Evolutionary conservation across 495 filamentous ascomycete genomes (phyloP), one percentile per base, ranked within the genome.

Genomic region (Aspergillus panamensis): DNA sequence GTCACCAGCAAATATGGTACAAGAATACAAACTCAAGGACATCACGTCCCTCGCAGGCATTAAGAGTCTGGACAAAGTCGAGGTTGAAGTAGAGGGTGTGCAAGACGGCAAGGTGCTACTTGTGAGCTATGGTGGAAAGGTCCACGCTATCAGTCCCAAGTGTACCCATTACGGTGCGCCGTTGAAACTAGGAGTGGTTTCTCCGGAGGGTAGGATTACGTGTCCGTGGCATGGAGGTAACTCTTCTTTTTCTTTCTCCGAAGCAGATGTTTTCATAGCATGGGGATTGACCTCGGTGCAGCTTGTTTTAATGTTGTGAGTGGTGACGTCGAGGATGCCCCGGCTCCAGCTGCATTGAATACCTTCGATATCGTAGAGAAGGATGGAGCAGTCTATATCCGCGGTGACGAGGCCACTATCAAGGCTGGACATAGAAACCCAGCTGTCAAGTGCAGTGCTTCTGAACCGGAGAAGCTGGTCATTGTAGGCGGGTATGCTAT

Each of bases 91-190:
- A 0, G 92, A 97, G 61, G 94, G 93, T 0, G 77, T 98, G 40
- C 81, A 87, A 45, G 87, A 84, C 16, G 91, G 82, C 30, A 97
- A 97, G 71, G 85, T 97, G 0, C 77, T 98, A 9, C 77, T 98
- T 9, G 74, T 93, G 51, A 93, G 92, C 61, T 75, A 88, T 16
- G 86, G 82, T 45, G 86, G 85, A 57, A 80, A 87, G 57, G 76
- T 90, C 32, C 85, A 91, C 66, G 94, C 92, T 19, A 66, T 92
- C 56, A 91, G 88, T 33, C 75, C 90, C n/a, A 90, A 86, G 49
- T 98, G 94, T 73, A 96, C 95, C 8, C 94, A 97, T 80, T 96
- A 93, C 69, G 92, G 89, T 5, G 94, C 93, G 5, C 95, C 94
- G 7, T 75, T 97, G 62, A 85, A 87, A 60, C 83, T 86, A 48